Base-by-base conservation (phyloP, 1,284 basidiomycete genomes). In the Papiliotrema flavescens region DNA sequence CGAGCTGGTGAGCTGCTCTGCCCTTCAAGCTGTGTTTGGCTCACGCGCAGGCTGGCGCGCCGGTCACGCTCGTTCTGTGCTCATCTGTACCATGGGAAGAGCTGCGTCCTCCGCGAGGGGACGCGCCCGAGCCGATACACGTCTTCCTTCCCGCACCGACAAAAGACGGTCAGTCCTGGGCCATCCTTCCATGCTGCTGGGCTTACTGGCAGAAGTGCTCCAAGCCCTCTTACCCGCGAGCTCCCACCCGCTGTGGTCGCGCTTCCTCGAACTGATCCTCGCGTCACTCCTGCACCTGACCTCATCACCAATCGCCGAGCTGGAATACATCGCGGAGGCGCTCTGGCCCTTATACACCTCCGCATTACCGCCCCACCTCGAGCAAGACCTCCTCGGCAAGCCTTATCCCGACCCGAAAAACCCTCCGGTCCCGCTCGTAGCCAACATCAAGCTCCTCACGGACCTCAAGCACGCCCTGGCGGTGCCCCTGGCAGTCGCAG, bases 71-170 rank as follows among this genome's bases (percentile, higher is more conserved):
- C 0, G 78, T 92, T 3, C 80, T 91, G 50, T 70, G 87, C 26
- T 89, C 88, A 1, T 79, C 83, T 44, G 78, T 82, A 7, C 80
- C 81, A 17, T 92, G 90, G 89, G 84, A 88, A 59, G 82, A 87
- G 59, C 80, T 90, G 19, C 81, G 84, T 9, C 88, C 89, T 0
- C 71, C 82, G 0, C 71, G 86, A 5, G 87, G 85, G 3, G 85
- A 87, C 24, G 82, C 87, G 0, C 82, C 84, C 0, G 88, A 90
- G 65, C 90, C 90, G 0, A 85, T 86, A 61, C 83, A 84, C 65
- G 70, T 92, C n/a, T 83, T 86, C 54, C 73, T 88, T 0, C 74
- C 80, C 1, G 75, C 82, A 1, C 77, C 80, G 1, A 75, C 76
- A n/a, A 86, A 85, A 76, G 79, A 85, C 78, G 81, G 88, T 85